phyloP scores from a whole-genome alignment of 202 grass and related monocot species.

The Schoenoplectus tabernaemontani region DNA sequence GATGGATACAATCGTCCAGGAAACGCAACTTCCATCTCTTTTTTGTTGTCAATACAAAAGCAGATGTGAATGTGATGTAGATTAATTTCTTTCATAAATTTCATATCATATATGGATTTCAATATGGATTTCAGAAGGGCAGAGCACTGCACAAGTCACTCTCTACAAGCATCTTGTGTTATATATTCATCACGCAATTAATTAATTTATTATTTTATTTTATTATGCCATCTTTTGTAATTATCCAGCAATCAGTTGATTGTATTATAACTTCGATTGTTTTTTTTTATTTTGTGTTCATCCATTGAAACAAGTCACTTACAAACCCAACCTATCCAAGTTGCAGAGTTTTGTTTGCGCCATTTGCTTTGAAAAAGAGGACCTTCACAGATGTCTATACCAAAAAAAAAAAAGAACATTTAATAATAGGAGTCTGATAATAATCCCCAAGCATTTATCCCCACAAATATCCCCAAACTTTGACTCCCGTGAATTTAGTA shows the following conservation, averaged over 20 bases:
- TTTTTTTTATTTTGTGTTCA: not conserved
- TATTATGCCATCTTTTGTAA: not conserved
- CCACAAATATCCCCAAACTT: too few relatives aligned
- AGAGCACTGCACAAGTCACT: conserved; percentile 9
- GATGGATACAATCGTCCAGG: not conserved
- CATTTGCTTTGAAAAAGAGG: not conserved
- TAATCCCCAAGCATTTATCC: too few relatives aligned
- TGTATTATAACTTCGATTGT: not conserved
- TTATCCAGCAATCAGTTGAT: not conserved
- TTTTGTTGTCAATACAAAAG: not conserved
- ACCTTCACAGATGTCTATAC: too few relatives aligned
- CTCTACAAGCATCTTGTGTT: conserved; percentile 2
- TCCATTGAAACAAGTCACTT: not conserved
- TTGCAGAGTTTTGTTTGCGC: not conserved
- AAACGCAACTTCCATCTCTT: not conserved
- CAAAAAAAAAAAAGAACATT: too few relatives aligned
- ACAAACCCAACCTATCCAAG: not conserved
- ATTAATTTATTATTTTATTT: not conserved
- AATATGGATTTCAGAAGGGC: not conserved
- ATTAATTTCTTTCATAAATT: not conserved
- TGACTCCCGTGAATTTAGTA: too few relatives aligned
- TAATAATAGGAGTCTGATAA: too few relatives aligned
- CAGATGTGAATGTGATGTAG: not conserved
- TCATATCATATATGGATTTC: too few relatives aligned
- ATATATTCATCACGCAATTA: not conserved